Evolutionary conservation across 352 stramenopile species (phyloP).

Genomic region (Aphanomyces invadans): DNA sequence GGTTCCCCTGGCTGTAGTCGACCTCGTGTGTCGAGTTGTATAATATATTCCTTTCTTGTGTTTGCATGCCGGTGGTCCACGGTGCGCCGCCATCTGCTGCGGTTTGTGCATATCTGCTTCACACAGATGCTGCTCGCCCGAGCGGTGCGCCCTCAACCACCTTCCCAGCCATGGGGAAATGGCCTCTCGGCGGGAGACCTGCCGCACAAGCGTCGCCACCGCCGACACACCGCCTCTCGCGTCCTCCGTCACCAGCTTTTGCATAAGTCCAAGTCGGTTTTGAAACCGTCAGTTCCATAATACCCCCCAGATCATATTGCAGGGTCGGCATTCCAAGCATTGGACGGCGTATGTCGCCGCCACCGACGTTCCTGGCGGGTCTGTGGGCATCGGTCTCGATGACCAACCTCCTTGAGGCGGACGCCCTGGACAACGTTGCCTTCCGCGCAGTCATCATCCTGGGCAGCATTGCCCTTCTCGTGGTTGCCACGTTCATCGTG

Average conservation of each 20-base stretch:
- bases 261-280: too few species aligned
- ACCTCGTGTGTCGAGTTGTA: not conserved
- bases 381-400: not conserved
- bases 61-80: too few species aligned
- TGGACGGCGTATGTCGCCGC: not conserved
- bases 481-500: constrained; percentile 20
- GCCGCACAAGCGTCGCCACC: too few species aligned
- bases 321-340: not conserved
- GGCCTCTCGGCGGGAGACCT: too few species aligned
- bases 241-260: too few species aligned
- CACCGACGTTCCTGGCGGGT: not conserved
- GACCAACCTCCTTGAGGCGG: not conserved
- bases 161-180: too few species aligned
- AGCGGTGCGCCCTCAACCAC: too few species aligned
- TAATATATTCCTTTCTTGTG: not conserved
- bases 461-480: constrained; percentile 11
- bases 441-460: not conserved
- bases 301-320: not conserved
- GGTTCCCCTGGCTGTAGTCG: constrained; percentile 75
- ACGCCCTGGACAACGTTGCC: not conserved
- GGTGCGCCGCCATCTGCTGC: too few species aligned
- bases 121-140: too few species aligned
- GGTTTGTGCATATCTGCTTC: too few species aligned
- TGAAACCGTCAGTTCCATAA: not conserved
- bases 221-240: too few species aligned